These are phyloP conservation scores for Tanacetum coccineum DNA, from an alignment of 129 eudicot genomes.

Conservation along the genomic window DNA sequence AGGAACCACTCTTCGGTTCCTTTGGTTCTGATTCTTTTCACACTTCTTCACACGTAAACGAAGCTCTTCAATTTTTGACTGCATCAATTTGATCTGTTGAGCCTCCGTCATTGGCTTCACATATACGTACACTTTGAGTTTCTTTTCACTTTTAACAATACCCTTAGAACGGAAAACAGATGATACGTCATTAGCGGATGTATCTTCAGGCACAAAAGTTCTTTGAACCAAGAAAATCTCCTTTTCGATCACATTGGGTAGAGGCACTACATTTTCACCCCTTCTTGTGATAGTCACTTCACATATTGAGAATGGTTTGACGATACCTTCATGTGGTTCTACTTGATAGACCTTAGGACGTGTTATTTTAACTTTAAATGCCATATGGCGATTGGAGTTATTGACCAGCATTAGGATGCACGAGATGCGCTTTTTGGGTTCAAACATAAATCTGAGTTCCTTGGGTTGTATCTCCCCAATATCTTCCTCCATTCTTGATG, in stretches of 20 bases:
- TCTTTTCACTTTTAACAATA: neutral
- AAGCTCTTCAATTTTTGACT: too few relatives aligned
- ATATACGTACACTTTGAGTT: conserved; percentile 9
- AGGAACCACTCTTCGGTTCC: too few relatives aligned
- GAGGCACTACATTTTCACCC: neutral
- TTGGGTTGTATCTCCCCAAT: conserved; percentile 14
- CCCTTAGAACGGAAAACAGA: neutral
- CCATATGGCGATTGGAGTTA: conserved; percentile 11
- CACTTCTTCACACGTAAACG: too few relatives aligned
- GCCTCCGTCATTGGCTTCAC: too few relatives aligned
- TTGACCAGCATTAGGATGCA: neutral
- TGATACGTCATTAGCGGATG: neutral
- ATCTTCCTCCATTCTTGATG: neutral
- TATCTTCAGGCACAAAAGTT: neutral
- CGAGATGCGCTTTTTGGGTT: conserved; percentile 5
- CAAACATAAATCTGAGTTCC: conserved; percentile 11
- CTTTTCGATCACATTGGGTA: neutral
- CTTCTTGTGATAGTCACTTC: conserved; percentile 6
- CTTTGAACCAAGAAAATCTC: conserved; percentile 8
- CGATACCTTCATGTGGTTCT: neutral
- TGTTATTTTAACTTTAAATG: conserved; percentile 16
- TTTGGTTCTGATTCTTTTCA: too few relatives aligned
- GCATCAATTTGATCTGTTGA: too few relatives aligned
- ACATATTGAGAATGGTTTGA: conserved; percentile 11
- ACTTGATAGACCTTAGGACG: neutral